phyloP scores from a whole-genome alignment of 495 filamentous ascomycete species.

The Podospora fimiseda region DNA sequence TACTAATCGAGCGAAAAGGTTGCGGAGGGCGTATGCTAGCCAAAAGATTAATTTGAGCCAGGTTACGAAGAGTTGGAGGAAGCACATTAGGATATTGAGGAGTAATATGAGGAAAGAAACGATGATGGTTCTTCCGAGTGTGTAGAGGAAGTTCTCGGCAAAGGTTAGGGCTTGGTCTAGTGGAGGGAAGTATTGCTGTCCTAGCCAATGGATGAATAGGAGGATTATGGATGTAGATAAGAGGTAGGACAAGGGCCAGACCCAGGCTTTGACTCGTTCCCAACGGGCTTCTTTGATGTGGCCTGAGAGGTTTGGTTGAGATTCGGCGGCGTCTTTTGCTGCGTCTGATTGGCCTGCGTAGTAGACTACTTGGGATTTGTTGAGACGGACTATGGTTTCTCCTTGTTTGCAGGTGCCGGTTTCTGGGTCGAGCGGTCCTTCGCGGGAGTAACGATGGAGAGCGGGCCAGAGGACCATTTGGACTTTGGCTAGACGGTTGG shows the following conservation, averaged over 20 bases:
- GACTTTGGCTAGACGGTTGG: slow-evolving; percentile 33
- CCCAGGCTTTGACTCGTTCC: neutral
- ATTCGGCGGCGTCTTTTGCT: slow-evolving; percentile 3
- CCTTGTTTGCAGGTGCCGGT: slow-evolving; percentile 13
- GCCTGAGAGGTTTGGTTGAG: slow-evolving; percentile 7
- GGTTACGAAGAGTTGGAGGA: neutral
- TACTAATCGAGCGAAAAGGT: neutral
- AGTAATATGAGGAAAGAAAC: too few species aligned
- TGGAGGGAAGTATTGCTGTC: too few species aligned
- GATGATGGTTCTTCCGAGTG: too few species aligned
- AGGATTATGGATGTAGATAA: neutral
- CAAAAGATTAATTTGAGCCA: neutral
- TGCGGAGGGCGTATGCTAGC: neutral
- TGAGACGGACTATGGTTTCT: slow-evolving; percentile 22
- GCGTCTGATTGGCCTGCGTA: slow-evolving; percentile 19
- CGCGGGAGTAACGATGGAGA: slow-evolving; percentile 27
- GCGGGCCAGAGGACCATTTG: slow-evolving; percentile 35
- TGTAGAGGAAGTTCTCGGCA: too few species aligned
- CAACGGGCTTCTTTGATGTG: slow-evolving; percentile 1
- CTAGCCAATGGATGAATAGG: too few species aligned
- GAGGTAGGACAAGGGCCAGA: neutral
- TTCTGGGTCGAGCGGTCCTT: slow-evolving; percentile 15
- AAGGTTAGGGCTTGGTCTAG: too few species aligned
- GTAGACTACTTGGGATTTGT: slow-evolving; percentile 29
- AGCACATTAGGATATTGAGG: too few species aligned